Evolutionary conservation across 495 filamentous ascomycete species (phyloP), one percentile per base, ranked within the genome.

Genomic region (Talaromyces stipitatus): DNA sequence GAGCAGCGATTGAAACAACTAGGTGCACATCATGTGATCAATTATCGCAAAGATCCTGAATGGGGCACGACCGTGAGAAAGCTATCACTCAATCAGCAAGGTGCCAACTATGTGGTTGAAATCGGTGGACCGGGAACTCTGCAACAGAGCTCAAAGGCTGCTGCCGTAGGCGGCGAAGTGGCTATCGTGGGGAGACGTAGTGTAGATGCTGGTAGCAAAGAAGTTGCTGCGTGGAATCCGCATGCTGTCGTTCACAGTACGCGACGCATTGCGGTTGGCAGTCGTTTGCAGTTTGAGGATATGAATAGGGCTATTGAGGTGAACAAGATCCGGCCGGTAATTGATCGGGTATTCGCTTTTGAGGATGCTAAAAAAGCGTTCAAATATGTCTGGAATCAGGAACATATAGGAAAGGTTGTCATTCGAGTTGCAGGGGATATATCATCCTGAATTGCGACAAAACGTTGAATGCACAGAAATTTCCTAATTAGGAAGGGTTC

Each of bases 331-430:
- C 70, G 80, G 52, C 84, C 84, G 0, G 73, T 82, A 1, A 58
- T 86, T 10, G 84, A 86, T 59, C 56, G 77, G 56, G 70, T 64
- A 50, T 60, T 78, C 11, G 86, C 85, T 68, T n/a, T 87, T 3
- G 75, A 78, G 1, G 62, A 78, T 41, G 56, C 68, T 0, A 76
- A 71, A 62, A 73, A 83, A 38, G 78, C 74, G 4, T 78, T 75
- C 57, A 48, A 63, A 50, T 66, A 66, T 60, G 52, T 84, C 84
- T 74, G 77, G 76, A 74, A 20, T 72, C 84, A 68, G 82, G 79
- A 64, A 85, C 89, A 64, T 82, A n/a, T 87, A 63, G 86, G 86
- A 8, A 89, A 89, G 71, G 60, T 89, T 27, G 72, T 66, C 6
- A 82, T 88, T 61, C 77, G 75, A 63, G 81, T 86, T 56, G 68